A percentile compares a stretch with the other conserved stretches of the same genome.
phyloP scores from a whole-genome alignment of 371 early-diverging fungal species.

The Circinella umbellata region DNA sequence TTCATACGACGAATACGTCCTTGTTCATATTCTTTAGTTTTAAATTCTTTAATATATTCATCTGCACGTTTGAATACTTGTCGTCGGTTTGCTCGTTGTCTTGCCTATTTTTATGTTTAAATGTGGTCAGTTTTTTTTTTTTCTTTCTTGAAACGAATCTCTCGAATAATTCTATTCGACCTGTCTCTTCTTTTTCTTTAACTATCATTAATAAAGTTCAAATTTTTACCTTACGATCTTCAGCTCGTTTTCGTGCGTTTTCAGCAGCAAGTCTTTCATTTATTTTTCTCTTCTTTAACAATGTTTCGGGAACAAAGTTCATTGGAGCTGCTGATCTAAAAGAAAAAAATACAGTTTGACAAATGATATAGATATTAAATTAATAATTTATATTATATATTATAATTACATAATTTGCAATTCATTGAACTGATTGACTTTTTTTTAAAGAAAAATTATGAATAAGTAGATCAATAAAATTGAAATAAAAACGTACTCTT shows the following conservation, averaged over 20 bases:
- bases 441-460: no score
- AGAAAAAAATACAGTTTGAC: background rate
- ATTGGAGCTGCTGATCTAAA: conserved; percentile 3
- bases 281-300: conserved; percentile 95
- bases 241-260: conserved; percentile 63
- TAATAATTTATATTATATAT: no score
- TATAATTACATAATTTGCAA: no score
- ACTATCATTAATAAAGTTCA: background rate
- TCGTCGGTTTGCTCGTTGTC: background rate
- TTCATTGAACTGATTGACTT: no score
- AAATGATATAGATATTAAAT: no score
- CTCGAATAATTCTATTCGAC: no score
- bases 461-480: background rate
- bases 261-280: conserved; percentile 84
- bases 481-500: background rate
- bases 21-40: conserved; percentile 80
- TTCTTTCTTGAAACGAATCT: no score
- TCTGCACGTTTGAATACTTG: conserved; percentile 92
- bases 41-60: conserved; percentile 93
- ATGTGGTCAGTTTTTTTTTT: no score
- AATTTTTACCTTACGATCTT: conserved; percentile 62
- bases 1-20: conserved; percentile 71
- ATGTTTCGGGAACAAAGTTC: conserved; percentile 80
- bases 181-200: no score
- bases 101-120: background rate